These are phyloP conservation scores for Fragaria vesca DNA, from an alignment of 306 rosid genomes.

Conservation along the genomic window DNA sequence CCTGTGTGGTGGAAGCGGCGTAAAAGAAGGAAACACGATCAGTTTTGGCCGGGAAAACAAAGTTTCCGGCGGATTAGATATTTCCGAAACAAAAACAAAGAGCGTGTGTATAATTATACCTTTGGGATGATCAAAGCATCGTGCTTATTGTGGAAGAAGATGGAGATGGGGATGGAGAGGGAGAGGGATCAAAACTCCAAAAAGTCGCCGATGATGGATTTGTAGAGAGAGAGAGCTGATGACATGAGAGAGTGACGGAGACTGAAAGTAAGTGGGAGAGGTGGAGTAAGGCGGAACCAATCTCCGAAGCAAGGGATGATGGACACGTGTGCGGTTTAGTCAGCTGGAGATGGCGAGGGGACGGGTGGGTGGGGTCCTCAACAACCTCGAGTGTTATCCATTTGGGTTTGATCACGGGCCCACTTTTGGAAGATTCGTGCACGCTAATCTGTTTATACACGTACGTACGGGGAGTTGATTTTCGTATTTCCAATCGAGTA, in stretches of 20 bases:
- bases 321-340: constrained; percentile 43
- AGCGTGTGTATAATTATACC: constrained; percentile 13
- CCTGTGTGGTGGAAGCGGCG: neutral
- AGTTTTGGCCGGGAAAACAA: neutral
- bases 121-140: constrained; percentile 18
- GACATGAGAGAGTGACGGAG: constrained; percentile 1
- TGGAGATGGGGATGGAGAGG: neutral
- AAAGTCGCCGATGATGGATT: neutral
- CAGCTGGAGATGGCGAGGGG: constrained; percentile 23
- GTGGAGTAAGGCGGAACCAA: constrained; percentile 40
- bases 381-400: constrained; percentile 22
- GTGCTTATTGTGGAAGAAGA: neutral
- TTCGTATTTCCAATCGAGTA: no score
- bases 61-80: neutral
- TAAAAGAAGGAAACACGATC: neutral
- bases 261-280: constrained; percentile 25
- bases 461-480: no score
- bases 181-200: constrained; percentile 12
- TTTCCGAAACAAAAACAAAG: neutral
- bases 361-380: constrained; percentile 31
- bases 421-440: neutral
- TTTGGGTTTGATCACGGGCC: neutral
- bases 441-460: neutral
- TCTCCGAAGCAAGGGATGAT: constrained; percentile 28
- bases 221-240: neutral